phyloP scores from a whole-genome alignment of 345 rosid species.

The Lumnitzera racemosa region DNA sequence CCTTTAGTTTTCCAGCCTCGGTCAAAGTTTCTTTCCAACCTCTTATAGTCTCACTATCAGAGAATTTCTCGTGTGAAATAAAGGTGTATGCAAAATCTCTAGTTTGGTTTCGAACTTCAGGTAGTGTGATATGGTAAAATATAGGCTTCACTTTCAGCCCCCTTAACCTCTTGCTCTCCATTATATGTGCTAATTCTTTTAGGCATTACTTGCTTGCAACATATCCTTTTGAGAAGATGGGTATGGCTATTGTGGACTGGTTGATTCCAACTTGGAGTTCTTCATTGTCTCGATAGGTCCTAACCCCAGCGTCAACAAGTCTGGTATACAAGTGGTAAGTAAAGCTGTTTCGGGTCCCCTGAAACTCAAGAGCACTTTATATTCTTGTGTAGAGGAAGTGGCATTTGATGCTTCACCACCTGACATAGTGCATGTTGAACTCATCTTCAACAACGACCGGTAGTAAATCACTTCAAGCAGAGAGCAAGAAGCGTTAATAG shows the following conservation, averaged over 20 bases:
- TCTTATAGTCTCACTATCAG: neutral
- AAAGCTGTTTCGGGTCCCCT: too few relatives aligned
- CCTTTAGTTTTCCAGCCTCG: neutral
- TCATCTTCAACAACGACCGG: too few relatives aligned
- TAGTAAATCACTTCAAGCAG: too few relatives aligned
- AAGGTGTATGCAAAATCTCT: conserved; percentile 2
- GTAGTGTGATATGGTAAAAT: conserved; percentile 1
- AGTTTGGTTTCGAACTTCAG: neutral
- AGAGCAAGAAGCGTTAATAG: too few relatives aligned
- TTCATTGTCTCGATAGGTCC: neutral
- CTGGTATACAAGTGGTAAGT: too few relatives aligned
- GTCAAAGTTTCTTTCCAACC: neutral
- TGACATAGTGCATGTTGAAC: too few relatives aligned
- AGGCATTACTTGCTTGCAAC: conserved; percentile 8
- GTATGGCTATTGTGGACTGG: neutral
- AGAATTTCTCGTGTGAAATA: neutral
- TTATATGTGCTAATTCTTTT: conserved; percentile 7
- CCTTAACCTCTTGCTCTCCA: neutral
- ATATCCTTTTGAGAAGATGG: neutral
- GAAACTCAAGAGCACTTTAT: too few relatives aligned
- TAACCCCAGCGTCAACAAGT: conserved; percentile 4
- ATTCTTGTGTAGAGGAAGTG: too few relatives aligned
- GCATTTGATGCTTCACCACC: too few relatives aligned
- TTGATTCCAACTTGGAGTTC: conserved; percentile 1
- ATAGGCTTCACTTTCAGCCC: conserved; percentile 2